These are phyloP conservation scores for Dictyostelium purpureum DNA, from an alignment of 78 protist genomes.

Conservation along the genomic window DNA sequence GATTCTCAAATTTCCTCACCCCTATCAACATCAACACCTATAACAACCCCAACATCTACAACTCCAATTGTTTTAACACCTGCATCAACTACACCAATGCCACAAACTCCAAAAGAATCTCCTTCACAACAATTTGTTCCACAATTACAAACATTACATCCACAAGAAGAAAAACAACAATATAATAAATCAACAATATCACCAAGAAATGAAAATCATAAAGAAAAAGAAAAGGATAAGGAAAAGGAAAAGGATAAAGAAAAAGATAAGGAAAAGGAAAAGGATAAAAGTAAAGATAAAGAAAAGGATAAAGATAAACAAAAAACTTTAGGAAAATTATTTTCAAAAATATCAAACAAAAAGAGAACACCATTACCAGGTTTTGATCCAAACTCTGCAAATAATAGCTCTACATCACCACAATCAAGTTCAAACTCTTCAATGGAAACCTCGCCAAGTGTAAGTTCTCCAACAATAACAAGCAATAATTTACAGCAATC, in stretches of 20 bases:
- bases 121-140: neutral
- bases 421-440: neutral
- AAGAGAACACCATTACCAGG: slow-evolving; percentile 34
- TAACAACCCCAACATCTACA: neutral
- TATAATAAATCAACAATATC: too few species aligned
- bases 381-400: neutral
- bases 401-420: slow-evolving; percentile 4
- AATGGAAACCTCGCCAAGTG: neutral
- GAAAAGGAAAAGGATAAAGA: too few species aligned
- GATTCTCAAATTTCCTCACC: neutral
- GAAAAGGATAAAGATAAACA: neutral
- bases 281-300: neutral
- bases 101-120: neutral
- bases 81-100: neutral
- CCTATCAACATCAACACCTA: neutral
- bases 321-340: slow-evolving; percentile 16
- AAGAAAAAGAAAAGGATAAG: too few species aligned
- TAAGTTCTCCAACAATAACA: neutral
- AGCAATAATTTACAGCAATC: neutral
- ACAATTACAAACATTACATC: neutral
- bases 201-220: too few species aligned
- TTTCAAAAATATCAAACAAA: slow-evolving; percentile 10
- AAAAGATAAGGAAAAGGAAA: neutral
- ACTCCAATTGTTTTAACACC: neutral
- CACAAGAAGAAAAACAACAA: neutral